A percentile compares a stretch with the other conserved stretches of the same genome.
These are phyloP conservation scores for Tinospora cordifolia DNA, from an alignment of 164 flowering plant species.

Conservation along the genomic window DNA sequence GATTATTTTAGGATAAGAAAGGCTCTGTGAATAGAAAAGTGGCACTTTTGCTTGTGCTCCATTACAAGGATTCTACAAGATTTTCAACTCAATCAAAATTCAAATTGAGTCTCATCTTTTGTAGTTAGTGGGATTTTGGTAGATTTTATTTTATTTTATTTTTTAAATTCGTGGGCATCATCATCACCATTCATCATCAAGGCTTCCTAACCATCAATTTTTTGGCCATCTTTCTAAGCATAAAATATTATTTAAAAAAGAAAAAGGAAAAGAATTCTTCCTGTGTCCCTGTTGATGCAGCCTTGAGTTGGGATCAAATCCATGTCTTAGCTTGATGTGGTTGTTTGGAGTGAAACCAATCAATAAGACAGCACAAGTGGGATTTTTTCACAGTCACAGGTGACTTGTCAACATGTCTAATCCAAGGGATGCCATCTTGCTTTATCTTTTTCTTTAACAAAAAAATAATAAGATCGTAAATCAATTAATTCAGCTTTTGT, in stretches of 20 bases:
- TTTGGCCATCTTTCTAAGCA: too few relatives aligned
- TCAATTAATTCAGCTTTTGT: neutral
- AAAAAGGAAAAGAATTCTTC: too few relatives aligned
- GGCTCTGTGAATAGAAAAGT: neutral
- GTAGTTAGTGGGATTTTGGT: conserved; percentile 4
- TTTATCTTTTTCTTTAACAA: neutral
- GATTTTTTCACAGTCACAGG: neutral
- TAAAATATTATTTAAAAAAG: too few relatives aligned
- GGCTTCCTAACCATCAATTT: too few relatives aligned
- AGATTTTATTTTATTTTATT: neutral
- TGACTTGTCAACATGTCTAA: neutral
- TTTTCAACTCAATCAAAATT: neutral
- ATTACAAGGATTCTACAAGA: conserved; percentile 8
- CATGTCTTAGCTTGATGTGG: neutral
- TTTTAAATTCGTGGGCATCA: neutral
- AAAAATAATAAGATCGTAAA: neutral
- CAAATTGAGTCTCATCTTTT: neutral
- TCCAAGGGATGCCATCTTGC: neutral
- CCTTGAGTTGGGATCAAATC: neutral
- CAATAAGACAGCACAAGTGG: conserved; percentile 7
- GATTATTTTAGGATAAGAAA: neutral
- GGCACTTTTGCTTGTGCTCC: conserved; percentile 8
- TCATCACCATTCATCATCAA: neutral
- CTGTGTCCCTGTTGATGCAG: neutral
- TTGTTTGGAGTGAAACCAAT: conserved; percentile 6